Evolutionary conservation across 2,329 filamentous ascomycete species (phyloP).

Genomic region (Colletotrichum kahawae): DNA sequence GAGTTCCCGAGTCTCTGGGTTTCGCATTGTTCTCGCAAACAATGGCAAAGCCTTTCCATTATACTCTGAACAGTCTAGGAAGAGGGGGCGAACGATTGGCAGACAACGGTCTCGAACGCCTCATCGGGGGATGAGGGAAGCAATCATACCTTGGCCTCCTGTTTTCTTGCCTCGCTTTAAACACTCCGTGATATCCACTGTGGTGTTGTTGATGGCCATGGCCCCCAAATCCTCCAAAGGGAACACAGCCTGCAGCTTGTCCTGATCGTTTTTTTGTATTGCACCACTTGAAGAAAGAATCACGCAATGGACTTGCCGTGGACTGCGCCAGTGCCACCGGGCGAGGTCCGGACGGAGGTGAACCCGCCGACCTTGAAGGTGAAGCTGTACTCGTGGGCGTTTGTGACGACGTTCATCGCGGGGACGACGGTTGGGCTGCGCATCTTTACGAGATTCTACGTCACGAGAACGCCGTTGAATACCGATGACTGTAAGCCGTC

Average conservation of each 20-base stretch:
- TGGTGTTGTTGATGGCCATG: neutral
- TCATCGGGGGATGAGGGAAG: neutral
- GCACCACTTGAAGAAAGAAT: neutral
- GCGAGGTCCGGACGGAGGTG: slow-evolving; percentile 26
- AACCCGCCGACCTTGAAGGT: slow-evolving; percentile 20
- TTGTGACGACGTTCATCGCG: slow-evolving; percentile 28
- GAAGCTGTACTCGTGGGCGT: slow-evolving; percentile 26
- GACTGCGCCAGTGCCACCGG: slow-evolving; percentile 17
- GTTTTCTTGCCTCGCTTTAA: neutral
- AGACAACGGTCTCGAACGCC: neutral
- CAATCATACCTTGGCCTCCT: neutral
- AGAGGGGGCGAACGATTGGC: neutral
- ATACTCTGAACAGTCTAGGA: neutral
- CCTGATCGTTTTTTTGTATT: neutral
- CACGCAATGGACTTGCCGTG: neutral
- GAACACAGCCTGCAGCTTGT: neutral
- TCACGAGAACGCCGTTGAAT: slow-evolving; percentile 30
- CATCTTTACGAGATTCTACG: slow-evolving; percentile 31
- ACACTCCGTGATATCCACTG: neutral
- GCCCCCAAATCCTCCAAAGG: neutral
- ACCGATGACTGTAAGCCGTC: slow-evolving; percentile 31
- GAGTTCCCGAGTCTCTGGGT: neutral
- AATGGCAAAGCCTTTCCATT: neutral
- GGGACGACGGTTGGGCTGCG: slow-evolving; percentile 27
- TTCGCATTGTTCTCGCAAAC: neutral